Percentiles rank a stretch among this genome's conserved stretches.
Evolutionary conservation across 2,329 filamentous ascomycete genomes (phyloP).

Genomic region (Colletotrichum sp.): DNA sequence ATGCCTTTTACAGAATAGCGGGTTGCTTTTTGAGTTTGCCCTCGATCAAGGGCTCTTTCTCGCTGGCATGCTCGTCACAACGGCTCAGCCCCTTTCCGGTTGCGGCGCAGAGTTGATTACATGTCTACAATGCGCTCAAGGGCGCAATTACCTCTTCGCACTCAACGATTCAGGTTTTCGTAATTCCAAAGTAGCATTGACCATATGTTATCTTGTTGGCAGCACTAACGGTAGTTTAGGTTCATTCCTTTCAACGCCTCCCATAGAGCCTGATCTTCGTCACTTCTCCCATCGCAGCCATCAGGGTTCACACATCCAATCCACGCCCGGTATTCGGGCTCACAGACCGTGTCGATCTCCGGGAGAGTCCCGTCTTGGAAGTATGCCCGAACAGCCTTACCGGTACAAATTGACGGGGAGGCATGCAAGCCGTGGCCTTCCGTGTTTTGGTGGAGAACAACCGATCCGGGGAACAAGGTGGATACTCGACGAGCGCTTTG

Average conservation of each 20-base stretch:
- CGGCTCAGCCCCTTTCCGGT: neutral
- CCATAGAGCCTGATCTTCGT: neutral
- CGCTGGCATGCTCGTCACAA: neutral
- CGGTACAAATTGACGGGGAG: neutral
- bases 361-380: neutral
- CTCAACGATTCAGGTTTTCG: neutral
- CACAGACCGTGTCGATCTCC: neutral
- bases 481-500: neutral
- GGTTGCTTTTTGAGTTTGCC: neutral
- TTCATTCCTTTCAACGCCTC: neutral
- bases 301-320: neutral
- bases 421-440: neutral
- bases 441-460: neutral
- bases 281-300: neutral
- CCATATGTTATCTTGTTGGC: neutral
- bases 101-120: neutral
- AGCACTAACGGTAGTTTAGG: neutral
- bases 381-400: neutral
- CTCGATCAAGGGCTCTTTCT: neutral
- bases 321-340: neutral
- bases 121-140: fast-evolving
- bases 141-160: neutral
- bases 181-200: neutral
- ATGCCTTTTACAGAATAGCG: neutral
- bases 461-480: neutral